A percentile compares a stretch with the other conserved stretches of the same genome.
Evolutionary conservation across 2,329 filamentous ascomycete species (phyloP).

Genomic region (Colletotrichum sp.): DNA sequence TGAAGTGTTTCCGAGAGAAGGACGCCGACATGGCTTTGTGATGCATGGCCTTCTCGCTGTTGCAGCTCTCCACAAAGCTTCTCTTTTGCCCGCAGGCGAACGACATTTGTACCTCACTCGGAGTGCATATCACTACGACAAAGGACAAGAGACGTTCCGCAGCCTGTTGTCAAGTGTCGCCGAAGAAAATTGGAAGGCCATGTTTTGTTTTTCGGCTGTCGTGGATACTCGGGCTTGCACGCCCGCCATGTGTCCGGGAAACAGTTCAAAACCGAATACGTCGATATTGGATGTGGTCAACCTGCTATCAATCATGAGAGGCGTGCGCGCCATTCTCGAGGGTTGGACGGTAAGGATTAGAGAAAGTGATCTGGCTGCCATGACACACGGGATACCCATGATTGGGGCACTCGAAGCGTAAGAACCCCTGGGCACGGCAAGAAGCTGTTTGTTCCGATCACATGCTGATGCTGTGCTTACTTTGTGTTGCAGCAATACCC

Average conservation of each 20-base stretch:
- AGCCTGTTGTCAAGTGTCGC: neutral
- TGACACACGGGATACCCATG: neutral
- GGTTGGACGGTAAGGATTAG: neutral
- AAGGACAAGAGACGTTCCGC: neutral
- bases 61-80: neutral
- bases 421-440: neutral
- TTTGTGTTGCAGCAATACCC: neutral
- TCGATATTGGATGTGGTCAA: neutral
- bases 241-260: neutral
- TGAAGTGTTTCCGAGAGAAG: neutral
- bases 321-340: neutral
- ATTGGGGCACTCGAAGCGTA: neutral
- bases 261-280: neutral
- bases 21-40: neutral
- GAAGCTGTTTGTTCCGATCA: neutral
- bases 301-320: neutral
- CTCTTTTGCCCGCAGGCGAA: neutral
- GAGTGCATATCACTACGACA: neutral
- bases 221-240: neutral
- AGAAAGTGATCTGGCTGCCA: neutral
- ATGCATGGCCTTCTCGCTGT: neutral
- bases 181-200: neutral
- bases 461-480: neutral
- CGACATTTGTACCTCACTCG: neutral
- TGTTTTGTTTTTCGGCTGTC: neutral